phyloP scores from a whole-genome alignment of 2,329 filamentous ascomycete genomes.

The Trichoderma harzianum region DNA sequence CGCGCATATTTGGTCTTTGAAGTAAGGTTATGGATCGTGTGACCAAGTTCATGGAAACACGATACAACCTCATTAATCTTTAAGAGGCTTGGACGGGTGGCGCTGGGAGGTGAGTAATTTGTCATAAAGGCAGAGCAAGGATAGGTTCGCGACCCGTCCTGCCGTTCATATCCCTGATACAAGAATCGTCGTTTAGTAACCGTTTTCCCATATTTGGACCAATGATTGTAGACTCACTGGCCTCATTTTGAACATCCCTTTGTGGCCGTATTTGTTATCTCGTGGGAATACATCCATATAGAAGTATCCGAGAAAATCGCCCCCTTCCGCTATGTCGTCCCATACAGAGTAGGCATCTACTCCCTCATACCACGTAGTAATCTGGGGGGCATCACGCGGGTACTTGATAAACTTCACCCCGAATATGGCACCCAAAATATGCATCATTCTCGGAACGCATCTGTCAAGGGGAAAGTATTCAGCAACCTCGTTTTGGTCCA shows the following conservation, averaged over 20 bases:
- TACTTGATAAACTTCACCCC: conserved; percentile 56
- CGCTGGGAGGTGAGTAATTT: conserved; percentile 72
- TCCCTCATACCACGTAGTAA: conserved; percentile 72
- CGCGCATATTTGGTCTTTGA: conserved; percentile 54
- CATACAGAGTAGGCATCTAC: conserved; percentile 73
- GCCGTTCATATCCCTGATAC: conserved; percentile 53
- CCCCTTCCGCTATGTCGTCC: conserved; percentile 64
- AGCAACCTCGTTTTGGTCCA: conserved; percentile 69
- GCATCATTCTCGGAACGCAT: conserved; percentile 67
- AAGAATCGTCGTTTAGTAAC: not conserved
- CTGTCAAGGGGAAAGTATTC: conserved; percentile 71
- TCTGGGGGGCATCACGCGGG: conserved; percentile 49
- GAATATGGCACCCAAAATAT: conserved; percentile 72
- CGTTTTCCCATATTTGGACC: too few species aligned
- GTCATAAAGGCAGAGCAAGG: conserved; percentile 71
- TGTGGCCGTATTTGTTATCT: conserved; percentile 74
- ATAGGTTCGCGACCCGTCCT: conserved; percentile 65
- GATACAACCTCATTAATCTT: conserved; percentile 75
- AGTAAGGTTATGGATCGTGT: conserved; percentile 60
- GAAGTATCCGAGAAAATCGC: conserved; percentile 69
- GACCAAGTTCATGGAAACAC: conserved; percentile 67
- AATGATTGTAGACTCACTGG: not conserved
- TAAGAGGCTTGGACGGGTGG: conserved; percentile 66
- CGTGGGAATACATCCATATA: conserved; percentile 73
- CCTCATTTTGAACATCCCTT: conserved; percentile 74